phyloP scores from a whole-genome alignment of 2,329 filamentous ascomycete genomes.

The Fusarium nygamai region DNA sequence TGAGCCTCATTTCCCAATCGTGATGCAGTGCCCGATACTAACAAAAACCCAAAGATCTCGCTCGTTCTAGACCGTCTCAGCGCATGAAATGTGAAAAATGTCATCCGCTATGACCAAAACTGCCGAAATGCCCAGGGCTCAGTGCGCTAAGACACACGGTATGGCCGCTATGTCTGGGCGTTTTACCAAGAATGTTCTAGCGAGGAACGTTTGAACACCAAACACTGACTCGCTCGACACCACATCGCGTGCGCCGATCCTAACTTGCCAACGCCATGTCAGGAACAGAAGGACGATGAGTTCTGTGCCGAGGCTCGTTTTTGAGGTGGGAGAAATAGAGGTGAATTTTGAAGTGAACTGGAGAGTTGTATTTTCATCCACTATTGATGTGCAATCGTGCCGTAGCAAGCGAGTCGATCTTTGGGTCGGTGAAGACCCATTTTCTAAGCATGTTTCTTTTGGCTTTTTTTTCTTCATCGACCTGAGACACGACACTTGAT shows the following conservation, averaged over 20 bases:
- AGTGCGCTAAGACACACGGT: neutral
- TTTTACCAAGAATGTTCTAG: neutral
- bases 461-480: neutral
- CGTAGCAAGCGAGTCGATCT: slow-evolving; percentile 1
- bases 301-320: neutral
- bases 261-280: neutral
- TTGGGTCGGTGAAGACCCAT: neutral
- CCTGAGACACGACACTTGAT: neutral
- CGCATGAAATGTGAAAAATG: neutral
- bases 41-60: neutral
- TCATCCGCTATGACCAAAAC: neutral
- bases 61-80: neutral
- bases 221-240: slow-evolving; percentile 13
- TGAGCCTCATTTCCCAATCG: slow-evolving; percentile 1
- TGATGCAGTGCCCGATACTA: neutral
- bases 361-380: neutral
- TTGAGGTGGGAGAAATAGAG: neutral
- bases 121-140: neutral
- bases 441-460: slow-evolving; percentile 12
- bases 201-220: neutral
- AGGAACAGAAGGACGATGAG: neutral
- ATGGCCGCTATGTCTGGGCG: neutral
- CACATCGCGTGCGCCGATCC: neutral
- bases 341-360: neutral
- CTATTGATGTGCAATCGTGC: slow-evolving; percentile 6